Base-by-base conservation (phyloP, 106 monocot genomes). In the Narthecium ossifragum region DNA sequence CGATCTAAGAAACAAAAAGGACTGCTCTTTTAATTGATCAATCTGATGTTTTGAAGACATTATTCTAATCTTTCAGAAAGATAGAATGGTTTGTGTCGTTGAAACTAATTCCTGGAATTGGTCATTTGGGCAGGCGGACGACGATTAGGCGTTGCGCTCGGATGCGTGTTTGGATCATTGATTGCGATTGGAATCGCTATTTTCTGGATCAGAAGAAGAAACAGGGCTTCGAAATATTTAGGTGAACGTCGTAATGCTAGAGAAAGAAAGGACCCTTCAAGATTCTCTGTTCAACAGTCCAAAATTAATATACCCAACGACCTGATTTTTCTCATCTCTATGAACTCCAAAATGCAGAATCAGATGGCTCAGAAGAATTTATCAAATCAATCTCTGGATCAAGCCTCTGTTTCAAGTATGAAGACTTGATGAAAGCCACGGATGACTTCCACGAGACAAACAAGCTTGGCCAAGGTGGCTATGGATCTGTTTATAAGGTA, bases 391-490 rank as follows among this genome's bases (percentile, higher is more conserved):
- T 84, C 40, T 31, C 55, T 6, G 46, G 68, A 37, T 86, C 86
- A 9, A 51, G 58, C 10, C 60, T 81, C 15, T 65, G 74, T 62
- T 86, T 81, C 74, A 81, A 74, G 22, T 81, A 86, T 52, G 75
- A 78, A 38, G 76, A 70, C 43, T 63, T 86, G 55, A 51, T 41
- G 25, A 86, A 67, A 28, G 86, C 86, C 39, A 86, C 86, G 0
- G 70, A 75, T 26, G 39, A 71, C 47, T 86, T 86, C 70, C 78
- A 49, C 31, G 78, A 73, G 49, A 69, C 31, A n/a, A 79, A 88
- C 73, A 83, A 82, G 67, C 70, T 88, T n/a, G 83, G 88, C 46
- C 82, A 88, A 68, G 88, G 88, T 10, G 83, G 88, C 5, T 83
- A 70, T 56, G 88, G 88, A 1, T 65, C 82, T 6, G 88, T 88